Evolutionary conservation across 192 early-diverging fungal species (phyloP).

Genomic region (Gaertneriomyces semiglobifer): DNA sequence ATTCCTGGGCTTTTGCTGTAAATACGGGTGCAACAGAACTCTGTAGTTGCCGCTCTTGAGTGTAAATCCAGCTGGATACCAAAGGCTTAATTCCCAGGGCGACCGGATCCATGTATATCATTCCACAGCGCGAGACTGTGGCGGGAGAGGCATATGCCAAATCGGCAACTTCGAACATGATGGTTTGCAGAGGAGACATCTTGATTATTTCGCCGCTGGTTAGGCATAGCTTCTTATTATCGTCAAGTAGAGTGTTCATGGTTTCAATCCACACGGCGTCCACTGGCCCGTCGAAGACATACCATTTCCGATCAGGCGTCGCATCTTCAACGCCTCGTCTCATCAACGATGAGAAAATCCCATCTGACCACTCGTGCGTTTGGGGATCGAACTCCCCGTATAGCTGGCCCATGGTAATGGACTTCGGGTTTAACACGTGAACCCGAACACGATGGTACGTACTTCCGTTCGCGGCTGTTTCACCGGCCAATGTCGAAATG

Average conservation of each 20-base stretch:
- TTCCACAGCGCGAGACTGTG: conserved; percentile 61
- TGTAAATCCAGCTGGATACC: conserved; percentile 49
- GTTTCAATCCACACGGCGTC: conserved; percentile 65
- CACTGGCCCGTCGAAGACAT: conserved; percentile 64
- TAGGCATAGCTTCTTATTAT: conserved; percentile 65
- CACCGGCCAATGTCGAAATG: conserved; percentile 43
- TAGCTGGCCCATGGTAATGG: conserved; percentile 65
- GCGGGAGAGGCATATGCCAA: conserved; percentile 63
- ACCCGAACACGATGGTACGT: conserved; percentile 51
- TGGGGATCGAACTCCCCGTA: conserved; percentile 62
- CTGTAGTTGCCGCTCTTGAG: conserved; percentile 36
- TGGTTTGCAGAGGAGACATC: conserved; percentile 57
- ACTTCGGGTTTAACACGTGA: conserved; percentile 59
- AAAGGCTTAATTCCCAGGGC: conserved; percentile 52
- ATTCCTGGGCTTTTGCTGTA: conserved; percentile 23
- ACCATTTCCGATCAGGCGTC: conserved; percentile 59
- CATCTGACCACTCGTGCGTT: conserved; percentile 65
- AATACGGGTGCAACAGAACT: conserved; percentile 32
- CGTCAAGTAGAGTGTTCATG: conserved; percentile 63
- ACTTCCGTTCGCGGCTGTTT: conserved; percentile 51
- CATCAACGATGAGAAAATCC: conserved; percentile 57
- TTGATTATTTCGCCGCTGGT: conserved; percentile 64
- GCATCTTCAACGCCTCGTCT: conserved; percentile 56
- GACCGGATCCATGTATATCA: conserved; percentile 68
- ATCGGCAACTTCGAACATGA: conserved; percentile 66